Conservation (phyloP, 2,329 filamentous ascomycete genomes). For the Xylariaceae sp. region DNA sequence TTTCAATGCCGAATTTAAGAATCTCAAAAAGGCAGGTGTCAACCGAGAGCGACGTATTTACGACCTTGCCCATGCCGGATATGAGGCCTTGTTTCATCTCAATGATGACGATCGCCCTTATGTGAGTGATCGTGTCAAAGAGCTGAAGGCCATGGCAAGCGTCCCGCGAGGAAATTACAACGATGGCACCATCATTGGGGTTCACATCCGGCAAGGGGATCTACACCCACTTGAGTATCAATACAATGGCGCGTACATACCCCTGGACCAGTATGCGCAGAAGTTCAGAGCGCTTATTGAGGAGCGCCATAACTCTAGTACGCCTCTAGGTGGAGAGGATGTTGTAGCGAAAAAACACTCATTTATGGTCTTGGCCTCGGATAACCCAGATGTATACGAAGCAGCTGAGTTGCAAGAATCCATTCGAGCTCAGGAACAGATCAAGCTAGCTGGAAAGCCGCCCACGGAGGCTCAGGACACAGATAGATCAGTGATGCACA, state of each 20-base stretch:
- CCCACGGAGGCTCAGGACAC: slow-evolving; percentile 38
- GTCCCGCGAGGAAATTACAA: slow-evolving; percentile 40
- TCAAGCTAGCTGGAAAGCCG: slow-evolving; percentile 65
- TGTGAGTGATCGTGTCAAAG: slow-evolving; percentile 52
- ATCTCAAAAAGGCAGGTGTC: slow-evolving; percentile 44
- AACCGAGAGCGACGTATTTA: slow-evolving; percentile 57
- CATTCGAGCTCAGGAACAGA: slow-evolving; percentile 66
- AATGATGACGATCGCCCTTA: slow-evolving; percentile 61
- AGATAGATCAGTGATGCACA: slow-evolving; percentile 50
- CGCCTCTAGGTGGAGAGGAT: slow-evolving; percentile 33
- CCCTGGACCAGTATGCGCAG: slow-evolving; percentile 61
- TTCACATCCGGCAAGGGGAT: slow-evolving; percentile 79
- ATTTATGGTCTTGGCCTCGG: slow-evolving; percentile 65
- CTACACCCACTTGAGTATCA: slow-evolving; percentile 71
- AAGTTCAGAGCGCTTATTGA: slow-evolving; percentile 53
- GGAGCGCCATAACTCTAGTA: slow-evolving; percentile 40
- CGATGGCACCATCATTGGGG: slow-evolving; percentile 56
- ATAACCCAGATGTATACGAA: slow-evolving; percentile 71
- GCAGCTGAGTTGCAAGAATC: slow-evolving; percentile 56
- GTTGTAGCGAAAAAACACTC: slow-evolving; percentile 36
- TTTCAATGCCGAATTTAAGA: slow-evolving; percentile 50
- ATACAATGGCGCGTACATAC: slow-evolving; percentile 73
- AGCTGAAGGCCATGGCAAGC: slow-evolving; percentile 47
- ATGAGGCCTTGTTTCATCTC: slow-evolving; percentile 69
- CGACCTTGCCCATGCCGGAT: slow-evolving; percentile 62